phyloP scores from a whole-genome alignment of 495 filamentous ascomycete species.

The Aspergillus hancockii region DNA sequence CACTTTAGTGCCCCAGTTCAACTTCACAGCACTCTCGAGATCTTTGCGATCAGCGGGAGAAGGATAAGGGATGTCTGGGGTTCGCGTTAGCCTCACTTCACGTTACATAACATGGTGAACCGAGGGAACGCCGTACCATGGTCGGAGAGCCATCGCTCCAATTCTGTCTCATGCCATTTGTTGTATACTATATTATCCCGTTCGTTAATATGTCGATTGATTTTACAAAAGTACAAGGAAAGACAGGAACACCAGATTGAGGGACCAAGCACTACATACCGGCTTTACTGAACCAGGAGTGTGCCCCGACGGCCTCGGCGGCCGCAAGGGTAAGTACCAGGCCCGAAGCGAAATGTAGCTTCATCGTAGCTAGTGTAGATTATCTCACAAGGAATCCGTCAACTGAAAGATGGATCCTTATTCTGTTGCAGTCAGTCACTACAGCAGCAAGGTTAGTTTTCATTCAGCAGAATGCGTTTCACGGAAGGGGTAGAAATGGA shows the following conservation, averaged over 20 bases:
- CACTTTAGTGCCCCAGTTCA: conserved; percentile 79
- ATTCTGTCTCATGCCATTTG: conserved; percentile 97
- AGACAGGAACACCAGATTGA: not conserved
- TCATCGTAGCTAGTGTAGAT: conserved; percentile 58
- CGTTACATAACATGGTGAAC: not conserved
- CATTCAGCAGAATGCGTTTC: not conserved
- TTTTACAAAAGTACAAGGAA: not conserved
- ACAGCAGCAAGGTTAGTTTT: not conserved
- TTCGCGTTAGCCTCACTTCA: conserved; percentile 14
- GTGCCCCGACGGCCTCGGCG: conserved; percentile 64
- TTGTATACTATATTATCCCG: conserved; percentile 72
- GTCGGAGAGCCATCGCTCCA: conserved; percentile 96
- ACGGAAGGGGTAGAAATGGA: not conserved
- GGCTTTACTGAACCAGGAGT: conserved; percentile 80
- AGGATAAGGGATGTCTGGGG: conserved; percentile 76
- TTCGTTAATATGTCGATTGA: not conserved
- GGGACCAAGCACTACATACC: conserved; percentile 53
- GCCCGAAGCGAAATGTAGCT: conserved; percentile 65
- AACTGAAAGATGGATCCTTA: not conserved
- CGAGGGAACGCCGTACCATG: conserved; percentile 47
- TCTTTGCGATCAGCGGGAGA: conserved; percentile 83
- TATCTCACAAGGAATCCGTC: no score
- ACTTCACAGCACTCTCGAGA: conserved; percentile 79
- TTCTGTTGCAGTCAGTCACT: not conserved
- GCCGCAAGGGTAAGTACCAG: conserved; percentile 69